phyloP scores from a whole-genome alignment of 2,329 filamentous ascomycete genomes.

The Apiospora arundinis region DNA sequence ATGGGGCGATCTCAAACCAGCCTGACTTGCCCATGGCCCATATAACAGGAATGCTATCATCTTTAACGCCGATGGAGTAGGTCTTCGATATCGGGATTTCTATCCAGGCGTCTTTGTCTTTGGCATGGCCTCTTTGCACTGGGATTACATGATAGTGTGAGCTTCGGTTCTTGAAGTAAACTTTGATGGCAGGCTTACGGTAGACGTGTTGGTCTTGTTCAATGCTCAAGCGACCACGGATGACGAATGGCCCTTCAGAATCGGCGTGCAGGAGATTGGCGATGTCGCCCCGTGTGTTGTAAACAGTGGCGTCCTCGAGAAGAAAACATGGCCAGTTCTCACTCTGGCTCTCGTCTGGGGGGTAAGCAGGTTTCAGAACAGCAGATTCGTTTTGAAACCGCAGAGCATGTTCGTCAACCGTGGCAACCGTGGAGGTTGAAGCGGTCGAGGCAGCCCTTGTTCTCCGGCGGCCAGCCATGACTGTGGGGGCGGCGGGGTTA shows the following conservation, averaged over 20 bases:
- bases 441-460: constrained; percentile 49
- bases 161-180: neutral
- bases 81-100: constrained; percentile 57
- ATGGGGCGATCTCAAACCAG: constrained; percentile 72
- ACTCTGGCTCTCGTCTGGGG: constrained; percentile 38
- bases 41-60: constrained; percentile 60
- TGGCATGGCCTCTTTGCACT: constrained; percentile 44
- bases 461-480: constrained; percentile 45
- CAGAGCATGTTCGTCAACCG: constrained; percentile 44
- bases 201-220: constrained; percentile 45
- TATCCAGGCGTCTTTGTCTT: constrained; percentile 46
- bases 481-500: neutral
- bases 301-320: constrained; percentile 66
- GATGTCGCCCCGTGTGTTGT: constrained; percentile 59
- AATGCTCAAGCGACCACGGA: constrained; percentile 65
- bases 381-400: constrained; percentile 42
- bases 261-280: constrained; percentile 68
- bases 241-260: constrained; percentile 63
- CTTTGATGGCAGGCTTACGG: constrained; percentile 3
- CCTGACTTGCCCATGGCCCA: constrained; percentile 71
- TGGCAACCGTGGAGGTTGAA: constrained; percentile 54
- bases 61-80: constrained; percentile 61
- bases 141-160: neutral
- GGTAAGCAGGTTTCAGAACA: constrained; percentile 43
- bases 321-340: constrained; percentile 67